These are phyloP conservation scores for Wickerhamomyces tratensis DNA, from an alignment of 805 yeast genomes.

Conservation along the genomic window DNA sequence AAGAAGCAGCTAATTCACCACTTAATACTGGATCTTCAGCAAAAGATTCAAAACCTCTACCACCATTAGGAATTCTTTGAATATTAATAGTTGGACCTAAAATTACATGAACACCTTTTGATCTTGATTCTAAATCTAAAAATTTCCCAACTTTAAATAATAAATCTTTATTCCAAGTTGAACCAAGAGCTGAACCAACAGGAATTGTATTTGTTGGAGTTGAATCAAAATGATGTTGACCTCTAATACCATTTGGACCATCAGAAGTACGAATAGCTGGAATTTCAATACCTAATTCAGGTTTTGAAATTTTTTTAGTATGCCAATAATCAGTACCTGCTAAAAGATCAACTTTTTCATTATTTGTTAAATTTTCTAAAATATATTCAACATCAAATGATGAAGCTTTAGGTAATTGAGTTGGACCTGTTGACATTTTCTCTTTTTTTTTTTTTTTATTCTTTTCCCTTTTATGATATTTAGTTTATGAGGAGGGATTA, in stretches of 20 bases:
- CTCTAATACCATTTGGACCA: slow-evolving; percentile 57
- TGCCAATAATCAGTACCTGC: slow-evolving; percentile 39
- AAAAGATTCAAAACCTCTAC: slow-evolving; percentile 51
- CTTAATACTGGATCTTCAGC: slow-evolving; percentile 47
- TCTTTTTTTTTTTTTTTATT: too few relatives aligned
- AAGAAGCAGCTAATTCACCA: slow-evolving; percentile 32
- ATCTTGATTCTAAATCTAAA: slow-evolving; percentile 44
- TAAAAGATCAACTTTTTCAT: slow-evolving; percentile 19
- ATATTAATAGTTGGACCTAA: slow-evolving; percentile 42
- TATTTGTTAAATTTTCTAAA: slow-evolving; percentile 14
- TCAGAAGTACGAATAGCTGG: slow-evolving; percentile 39
- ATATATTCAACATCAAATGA: slow-evolving; percentile 18
- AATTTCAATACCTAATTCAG: slow-evolving; percentile 23
- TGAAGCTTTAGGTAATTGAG: too few relatives aligned
- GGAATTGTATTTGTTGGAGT: slow-evolving; percentile 36
- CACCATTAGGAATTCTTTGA: slow-evolving; percentile 47
- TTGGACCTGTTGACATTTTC: too few relatives aligned
- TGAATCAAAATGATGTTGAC: slow-evolving; percentile 38
- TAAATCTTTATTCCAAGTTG: slow-evolving; percentile 42
- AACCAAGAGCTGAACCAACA: slow-evolving; percentile 42
- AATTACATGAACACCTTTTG: slow-evolving; percentile 39
- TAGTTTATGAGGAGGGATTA: too few relatives aligned
- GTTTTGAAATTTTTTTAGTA: slow-evolving; percentile 27
- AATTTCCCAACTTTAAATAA: slow-evolving; percentile 35
- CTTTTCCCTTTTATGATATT: too few relatives aligned